Evolutionary conservation across 2,329 filamentous ascomycete species (phyloP).

Genomic region (Penicillium sp.): DNA sequence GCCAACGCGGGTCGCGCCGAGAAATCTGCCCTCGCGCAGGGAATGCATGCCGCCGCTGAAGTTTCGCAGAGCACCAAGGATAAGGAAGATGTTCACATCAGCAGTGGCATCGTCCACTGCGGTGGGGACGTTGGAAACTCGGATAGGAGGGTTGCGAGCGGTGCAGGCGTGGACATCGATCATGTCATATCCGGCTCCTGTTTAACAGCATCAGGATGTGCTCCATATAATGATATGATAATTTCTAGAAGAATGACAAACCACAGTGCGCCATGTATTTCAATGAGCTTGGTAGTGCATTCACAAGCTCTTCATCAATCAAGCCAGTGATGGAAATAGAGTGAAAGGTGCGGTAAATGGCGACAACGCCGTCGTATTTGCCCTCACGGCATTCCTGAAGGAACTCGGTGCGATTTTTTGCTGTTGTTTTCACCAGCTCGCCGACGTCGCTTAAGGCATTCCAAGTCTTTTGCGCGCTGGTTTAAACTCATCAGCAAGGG

Average conservation of each 20-base stretch:
- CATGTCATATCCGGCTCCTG: slow-evolving; percentile 83
- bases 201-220: not conserved
- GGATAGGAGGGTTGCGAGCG: slow-evolving; percentile 57
- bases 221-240: not conserved
- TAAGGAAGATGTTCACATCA: slow-evolving; percentile 76
- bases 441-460: slow-evolving; percentile 61
- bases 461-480: slow-evolving; percentile 64
- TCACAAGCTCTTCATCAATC: slow-evolving; percentile 70
- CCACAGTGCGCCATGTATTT: slow-evolving; percentile 43
- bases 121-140: slow-evolving; percentile 78
- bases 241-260: slow-evolving; percentile 18
- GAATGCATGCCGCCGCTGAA: slow-evolving; percentile 67
- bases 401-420: slow-evolving; percentile 67
- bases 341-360: slow-evolving; percentile 70
- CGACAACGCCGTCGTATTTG: slow-evolving; percentile 64
- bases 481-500: not conserved
- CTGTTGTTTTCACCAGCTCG: slow-evolving; percentile 63
- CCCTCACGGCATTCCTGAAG: slow-evolving; percentile 67
- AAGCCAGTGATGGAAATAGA: slow-evolving; percentile 66
- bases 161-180: slow-evolving; percentile 74
- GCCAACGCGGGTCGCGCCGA: slow-evolving; percentile 60
- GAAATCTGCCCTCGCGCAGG: slow-evolving; percentile 69
- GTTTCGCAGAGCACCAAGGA: slow-evolving; percentile 76
- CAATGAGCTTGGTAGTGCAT: slow-evolving; percentile 44
- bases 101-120: slow-evolving; percentile 82